Evolutionary conservation across 2,329 filamentous ascomycete genomes (phyloP).

Genomic region (Epichloe brachyelytri): DNA sequence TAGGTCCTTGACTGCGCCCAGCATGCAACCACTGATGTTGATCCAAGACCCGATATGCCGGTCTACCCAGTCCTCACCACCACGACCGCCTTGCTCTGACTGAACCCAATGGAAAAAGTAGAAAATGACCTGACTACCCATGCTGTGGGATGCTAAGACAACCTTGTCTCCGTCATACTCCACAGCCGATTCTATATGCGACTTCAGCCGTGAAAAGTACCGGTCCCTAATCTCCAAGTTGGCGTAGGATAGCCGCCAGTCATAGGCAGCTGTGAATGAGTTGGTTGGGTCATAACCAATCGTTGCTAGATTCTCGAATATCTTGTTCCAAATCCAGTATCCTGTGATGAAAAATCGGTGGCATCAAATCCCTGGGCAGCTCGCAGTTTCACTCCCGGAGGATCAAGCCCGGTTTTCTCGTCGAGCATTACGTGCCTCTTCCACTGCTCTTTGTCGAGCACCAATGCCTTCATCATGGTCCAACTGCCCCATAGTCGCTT

Average conservation of each 20-base stretch:
- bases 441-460: slow-evolving; percentile 88
- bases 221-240: slow-evolving; percentile 86
- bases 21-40: slow-evolving; percentile 96
- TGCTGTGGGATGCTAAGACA: slow-evolving; percentile 83
- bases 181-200: slow-evolving; percentile 75
- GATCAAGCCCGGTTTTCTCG: slow-evolving; percentile 79
- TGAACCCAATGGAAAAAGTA: slow-evolving; percentile 77
- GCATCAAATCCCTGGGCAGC: slow-evolving; percentile 96
- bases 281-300: slow-evolving; percentile 87
- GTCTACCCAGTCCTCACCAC: slow-evolving; percentile 83
- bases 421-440: slow-evolving; percentile 97
- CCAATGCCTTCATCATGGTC: slow-evolving; percentile 95
- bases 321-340: slow-evolving; percentile 99
- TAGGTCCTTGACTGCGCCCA: slow-evolving; percentile 82
- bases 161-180: slow-evolving; percentile 65
- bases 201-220: slow-evolving; percentile 85
- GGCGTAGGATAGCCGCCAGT: slow-evolving; percentile 84
- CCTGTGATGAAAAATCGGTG: slow-evolving; percentile 85
- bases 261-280: slow-evolving; percentile 59
- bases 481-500: slow-evolving; percentile 95
- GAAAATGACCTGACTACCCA: slow-evolving; percentile 92
- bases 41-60: slow-evolving; percentile 87
- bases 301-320: slow-evolving; percentile 89
- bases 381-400: slow-evolving; percentile 76
- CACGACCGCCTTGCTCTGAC: slow-evolving; percentile 60